Evolutionary conservation across 805 yeast genomes (phyloP), one percentile per base, ranked within the genome.

Genomic region (Metahyphopichia silvanorum): DNA sequence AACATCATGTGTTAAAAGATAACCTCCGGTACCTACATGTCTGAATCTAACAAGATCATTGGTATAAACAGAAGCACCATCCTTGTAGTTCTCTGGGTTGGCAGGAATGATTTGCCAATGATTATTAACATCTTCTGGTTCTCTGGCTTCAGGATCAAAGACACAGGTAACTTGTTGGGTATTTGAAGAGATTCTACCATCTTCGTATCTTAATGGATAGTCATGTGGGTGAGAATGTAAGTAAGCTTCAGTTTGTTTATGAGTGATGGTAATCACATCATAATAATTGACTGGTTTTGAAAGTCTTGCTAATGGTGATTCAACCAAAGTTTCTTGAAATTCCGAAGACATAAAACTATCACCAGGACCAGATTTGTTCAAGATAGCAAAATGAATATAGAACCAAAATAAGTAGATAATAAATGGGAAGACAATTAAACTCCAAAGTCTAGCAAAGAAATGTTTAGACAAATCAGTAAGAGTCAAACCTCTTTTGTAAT

Each of bases 301-400:
- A 19, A 77, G 77, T 46, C 63, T 73, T 10, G 91, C 85, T 49
- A 85, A 56, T 16, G 85, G 79, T 31, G 89, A 85, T 53, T 93
- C 98, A 22, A 78, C 81, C 32, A 93, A 71, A 21, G 96, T 82
- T 51, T 87, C 96, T 65, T 93, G 98, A 72, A 93, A 93, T 38
- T 83, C 89, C 5, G 93, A 72, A n/a, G 93, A 77, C 98, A 93
- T 93, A 57, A 91, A 88, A 3, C 73, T 71, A 55, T 93, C 97
- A 40, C 99, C 99, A 4, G 97, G 93, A 18, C 99, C 99, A 2
- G 98, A 89, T 45, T 76, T 81, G 46, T 63, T 73, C 50, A 93
- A 74, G 16, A 93, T 74, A 19, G 77, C 74, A 62, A 93, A 93
- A 62, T 93, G 99, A 33, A 89, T 70, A 65, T 81, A 87, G 64